Conservation (phyloP, 805 yeast species). For the Metschnikowia similis region DNA sequence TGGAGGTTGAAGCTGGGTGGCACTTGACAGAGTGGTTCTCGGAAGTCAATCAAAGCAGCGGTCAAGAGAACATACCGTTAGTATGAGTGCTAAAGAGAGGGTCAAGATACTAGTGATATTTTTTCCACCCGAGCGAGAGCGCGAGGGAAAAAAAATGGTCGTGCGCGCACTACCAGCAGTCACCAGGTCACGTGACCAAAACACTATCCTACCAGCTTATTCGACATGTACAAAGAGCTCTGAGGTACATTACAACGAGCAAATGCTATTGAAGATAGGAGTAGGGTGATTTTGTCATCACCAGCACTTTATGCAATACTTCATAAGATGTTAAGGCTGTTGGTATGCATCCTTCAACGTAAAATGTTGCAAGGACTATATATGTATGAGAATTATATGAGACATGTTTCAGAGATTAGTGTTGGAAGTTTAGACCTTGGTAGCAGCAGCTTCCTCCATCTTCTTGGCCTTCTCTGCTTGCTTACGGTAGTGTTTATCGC, state of each 20-base stretch:
- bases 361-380: background rate
- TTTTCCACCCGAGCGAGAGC: slow-evolving; percentile 8
- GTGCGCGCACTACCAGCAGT: slow-evolving; percentile 16
- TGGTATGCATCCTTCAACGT: too few relatives aligned
- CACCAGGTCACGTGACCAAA: slow-evolving; percentile 15
- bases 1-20: slow-evolving; percentile 88
- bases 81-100: slow-evolving; percentile 9
- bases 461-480: slow-evolving; percentile 69
- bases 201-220: too few relatives aligned
- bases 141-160: slow-evolving; percentile 14
- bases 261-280: too few relatives aligned
- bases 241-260: too few relatives aligned
- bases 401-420: background rate
- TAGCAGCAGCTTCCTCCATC: slow-evolving; percentile 31
- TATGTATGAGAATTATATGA: background rate
- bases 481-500: slow-evolving; percentile 88
- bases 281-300: too few relatives aligned
- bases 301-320: too few relatives aligned
- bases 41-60: slow-evolving; percentile 28
- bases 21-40: slow-evolving; percentile 97
- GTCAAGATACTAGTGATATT: slow-evolving; percentile 4
- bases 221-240: too few relatives aligned
- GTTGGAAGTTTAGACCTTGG: slow-evolving; percentile 2
- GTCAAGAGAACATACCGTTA: slow-evolving; percentile 14
- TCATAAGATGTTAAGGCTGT: background rate